phyloP scores from a whole-genome alignment of 768 basidiomycete genomes.

The Obba rivulosa region DNA sequence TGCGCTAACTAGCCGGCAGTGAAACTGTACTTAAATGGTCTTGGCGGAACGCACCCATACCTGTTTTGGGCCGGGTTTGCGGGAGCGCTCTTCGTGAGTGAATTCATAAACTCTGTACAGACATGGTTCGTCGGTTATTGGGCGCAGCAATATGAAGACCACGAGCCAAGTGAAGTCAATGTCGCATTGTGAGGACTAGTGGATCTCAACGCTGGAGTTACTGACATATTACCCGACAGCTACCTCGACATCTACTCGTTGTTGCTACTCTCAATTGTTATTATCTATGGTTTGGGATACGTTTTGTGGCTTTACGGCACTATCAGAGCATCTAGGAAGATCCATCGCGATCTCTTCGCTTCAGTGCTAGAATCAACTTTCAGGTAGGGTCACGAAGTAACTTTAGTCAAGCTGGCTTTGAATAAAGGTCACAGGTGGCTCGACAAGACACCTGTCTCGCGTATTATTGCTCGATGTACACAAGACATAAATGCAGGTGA shows the following conservation, averaged over 20 bases:
- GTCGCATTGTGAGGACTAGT: slow-evolving; percentile 24
- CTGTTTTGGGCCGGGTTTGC: slow-evolving; percentile 26
- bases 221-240: slow-evolving; percentile 11
- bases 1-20: slow-evolving; percentile 12
- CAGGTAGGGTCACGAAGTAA: slow-evolving; percentile 10
- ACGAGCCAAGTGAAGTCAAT: slow-evolving; percentile 22
- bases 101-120: slow-evolving; percentile 16
- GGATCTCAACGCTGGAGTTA: too few relatives aligned
- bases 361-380: slow-evolving; percentile 28
- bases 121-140: slow-evolving; percentile 33
- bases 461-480: slow-evolving; percentile 32
- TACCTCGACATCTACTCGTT: slow-evolving; percentile 24
- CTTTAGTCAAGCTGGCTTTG: background rate
- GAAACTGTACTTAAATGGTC: slow-evolving; percentile 24
- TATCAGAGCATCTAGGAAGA: slow-evolving; percentile 25
- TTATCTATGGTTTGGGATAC: slow-evolving; percentile 16
- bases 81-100: slow-evolving; percentile 9
- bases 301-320: slow-evolving; percentile 23
- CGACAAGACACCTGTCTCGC: slow-evolving; percentile 42
- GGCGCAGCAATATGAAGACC: slow-evolving; percentile 28
- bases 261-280: slow-evolving; percentile 12
- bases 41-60: slow-evolving; percentile 18
- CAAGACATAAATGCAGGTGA: slow-evolving; percentile 12
- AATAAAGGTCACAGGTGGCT: slow-evolving; percentile 28
- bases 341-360: slow-evolving; percentile 26